phyloP scores from a whole-genome alignment of 306 rosid genomes.

The Fragaria vesca region DNA sequence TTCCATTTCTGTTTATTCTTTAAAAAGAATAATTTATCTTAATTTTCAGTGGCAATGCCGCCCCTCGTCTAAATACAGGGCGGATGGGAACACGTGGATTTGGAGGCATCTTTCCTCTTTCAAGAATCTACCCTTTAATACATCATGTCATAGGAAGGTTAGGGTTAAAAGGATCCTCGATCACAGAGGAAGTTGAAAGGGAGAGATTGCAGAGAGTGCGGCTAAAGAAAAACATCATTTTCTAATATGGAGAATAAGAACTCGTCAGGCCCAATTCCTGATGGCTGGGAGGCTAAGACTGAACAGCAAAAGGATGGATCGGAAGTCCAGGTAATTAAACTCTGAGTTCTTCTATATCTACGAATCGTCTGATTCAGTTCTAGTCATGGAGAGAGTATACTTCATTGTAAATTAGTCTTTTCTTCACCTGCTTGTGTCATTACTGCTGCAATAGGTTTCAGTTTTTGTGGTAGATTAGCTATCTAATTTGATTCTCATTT shows the following conservation, averaged over 20 bases:
- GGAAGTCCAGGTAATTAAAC: conserved; percentile 11
- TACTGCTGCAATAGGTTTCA: conserved; percentile 9
- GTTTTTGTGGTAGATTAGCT: not conserved
- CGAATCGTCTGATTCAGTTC: conserved; percentile 2
- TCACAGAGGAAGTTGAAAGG: not conserved
- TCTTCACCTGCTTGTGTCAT: not conserved
- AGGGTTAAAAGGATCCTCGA: conserved; percentile 6
- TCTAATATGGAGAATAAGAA: conserved; percentile 11
- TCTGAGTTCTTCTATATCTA: not conserved
- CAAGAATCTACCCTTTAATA: not conserved
- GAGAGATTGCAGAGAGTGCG: not conserved
- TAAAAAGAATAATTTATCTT: not conserved
- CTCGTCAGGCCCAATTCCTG: not conserved
- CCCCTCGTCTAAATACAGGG: not conserved
- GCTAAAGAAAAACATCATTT: not conserved
- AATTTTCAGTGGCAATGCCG: not conserved
- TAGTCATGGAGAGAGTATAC: not conserved
- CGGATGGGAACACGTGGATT: conserved; percentile 19
- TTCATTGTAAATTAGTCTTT: not conserved
- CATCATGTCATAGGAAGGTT: conserved; percentile 12
- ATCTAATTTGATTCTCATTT: not conserved
- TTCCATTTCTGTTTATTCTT: conserved; percentile 3
- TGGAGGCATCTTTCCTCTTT: conserved; percentile 12
- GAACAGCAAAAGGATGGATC: conserved; percentile 11
- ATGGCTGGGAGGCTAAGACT: conserved; percentile 15